Base-by-base conservation (phyloP, 2,329 filamentous ascomycete genomes). In the Elsinoe batatas region DNA sequence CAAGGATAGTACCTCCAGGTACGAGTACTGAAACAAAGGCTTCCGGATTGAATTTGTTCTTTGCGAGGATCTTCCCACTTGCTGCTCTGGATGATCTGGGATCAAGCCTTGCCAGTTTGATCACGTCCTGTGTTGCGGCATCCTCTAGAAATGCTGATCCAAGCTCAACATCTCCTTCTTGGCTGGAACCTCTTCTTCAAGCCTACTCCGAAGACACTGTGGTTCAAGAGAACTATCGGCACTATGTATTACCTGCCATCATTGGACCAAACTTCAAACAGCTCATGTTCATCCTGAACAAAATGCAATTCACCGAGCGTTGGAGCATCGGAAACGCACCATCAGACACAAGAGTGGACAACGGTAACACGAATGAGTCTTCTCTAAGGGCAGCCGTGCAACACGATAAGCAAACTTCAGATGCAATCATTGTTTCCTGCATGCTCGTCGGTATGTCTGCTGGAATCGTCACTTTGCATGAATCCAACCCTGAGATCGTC, bases 181-280 rank as follows among this genome's bases (percentile, higher is more conserved):
- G 73, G 73, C 63, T 69, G 51, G 57, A 65, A 20, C 70, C 73
- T 22, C 61, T 74, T 1, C 62, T 69, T 3, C 54, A 62, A 11
- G 65, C 61, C 11, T 58, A 74, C 7, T 59, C 61, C 11, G 58
- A 60, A 6, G 67, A 68, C 62, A 69, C 67, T 1, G 68, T 71
- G 26, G 62, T 68, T 2, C 64, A 72, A 2, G 62, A 65, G 37
- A 69, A 71, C 43, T 71, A 76, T 56, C 71, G 71, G 49, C 69
- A 71, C 5, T 71, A 78, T 59, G 67, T 78, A 1, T 71, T 78
- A 36, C 75, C 75, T 2, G 68, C 71, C 50, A 67, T 77, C 30
- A 75, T 78, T 63, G 67, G 68, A 40, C 68, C 71, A 1, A 65
- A 68, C 38, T 61, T 69, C 15, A 53, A 63, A 1, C 69, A 73